phyloP scores from a whole-genome alignment of 176 grass and related monocot genomes.

The Aegilops tauschii region DNA sequence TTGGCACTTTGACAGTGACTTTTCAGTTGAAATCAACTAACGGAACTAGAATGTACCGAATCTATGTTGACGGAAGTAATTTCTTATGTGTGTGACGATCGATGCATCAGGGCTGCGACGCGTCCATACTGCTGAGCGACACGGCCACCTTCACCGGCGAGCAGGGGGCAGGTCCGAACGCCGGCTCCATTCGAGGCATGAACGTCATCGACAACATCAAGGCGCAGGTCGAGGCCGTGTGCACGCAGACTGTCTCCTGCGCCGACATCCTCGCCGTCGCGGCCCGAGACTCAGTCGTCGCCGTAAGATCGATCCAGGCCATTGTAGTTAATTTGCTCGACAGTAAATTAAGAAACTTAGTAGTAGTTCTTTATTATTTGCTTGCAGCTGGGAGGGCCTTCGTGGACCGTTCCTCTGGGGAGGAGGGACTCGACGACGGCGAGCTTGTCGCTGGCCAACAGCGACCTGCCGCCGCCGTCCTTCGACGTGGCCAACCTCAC shows the following conservation, averaged over 20 bases:
- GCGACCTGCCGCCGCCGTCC: conserved; percentile 20
- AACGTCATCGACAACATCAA: conserved; percentile 54
- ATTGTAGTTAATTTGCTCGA: not conserved
- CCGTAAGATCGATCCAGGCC: conserved; percentile 22
- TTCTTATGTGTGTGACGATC: not conserved
- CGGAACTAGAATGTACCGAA: not conserved
- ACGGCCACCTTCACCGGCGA: conserved; percentile 52
- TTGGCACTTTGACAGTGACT: not conserved
- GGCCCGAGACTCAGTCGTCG: conserved; percentile 72
- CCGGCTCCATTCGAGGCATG: conserved; percentile 43
- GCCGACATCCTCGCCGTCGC: conserved; percentile 76
- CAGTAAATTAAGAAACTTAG: too few species aligned
- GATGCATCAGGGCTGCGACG: conserved; percentile 45
- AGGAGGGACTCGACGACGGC: conserved; percentile 48
- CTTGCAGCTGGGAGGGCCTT: conserved; percentile 27
- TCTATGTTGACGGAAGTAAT: not conserved
- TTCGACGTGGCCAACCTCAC: conserved; percentile 31
- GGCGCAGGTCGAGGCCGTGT: conserved; percentile 43
- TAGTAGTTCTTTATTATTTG: not conserved
- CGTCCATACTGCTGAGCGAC: conserved; percentile 54
- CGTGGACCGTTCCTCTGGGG: conserved; percentile 41
- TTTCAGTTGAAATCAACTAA: not conserved
- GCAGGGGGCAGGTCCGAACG: conserved; percentile 36
- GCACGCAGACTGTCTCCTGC: conserved; percentile 64
- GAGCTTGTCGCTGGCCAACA: conserved; percentile 12